Percentiles rank a stretch among this genome's conserved stretches.
phyloP scores from a whole-genome alignment of 345 rosid genomes.

The Eucalyptus sp. region DNA sequence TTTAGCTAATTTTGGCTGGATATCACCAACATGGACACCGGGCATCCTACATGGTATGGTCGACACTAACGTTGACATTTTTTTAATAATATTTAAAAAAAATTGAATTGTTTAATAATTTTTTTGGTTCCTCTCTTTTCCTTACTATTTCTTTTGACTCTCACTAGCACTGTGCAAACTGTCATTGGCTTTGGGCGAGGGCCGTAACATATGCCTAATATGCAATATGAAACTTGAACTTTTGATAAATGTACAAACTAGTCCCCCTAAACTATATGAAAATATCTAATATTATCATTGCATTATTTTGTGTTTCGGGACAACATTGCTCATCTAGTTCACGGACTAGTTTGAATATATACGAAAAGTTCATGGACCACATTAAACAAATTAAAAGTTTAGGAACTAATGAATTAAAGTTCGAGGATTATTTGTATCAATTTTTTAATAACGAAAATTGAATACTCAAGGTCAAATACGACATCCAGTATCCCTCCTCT shows the following conservation, averaged over 20 bases:
- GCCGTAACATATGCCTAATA: no score
- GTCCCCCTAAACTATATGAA: no score
- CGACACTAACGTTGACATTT: rapidly evolving
- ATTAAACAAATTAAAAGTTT: no score
- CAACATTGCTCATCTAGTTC: background rate
- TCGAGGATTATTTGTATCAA: rapidly evolving
- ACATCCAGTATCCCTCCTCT: background rate
- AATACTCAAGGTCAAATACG: background rate
- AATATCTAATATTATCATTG: no score
- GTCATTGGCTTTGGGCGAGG: rapidly evolving
- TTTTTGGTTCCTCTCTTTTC: background rate
- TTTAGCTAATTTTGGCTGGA: rapidly evolving
- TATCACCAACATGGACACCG: rapidly evolving
- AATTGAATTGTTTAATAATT: no score
- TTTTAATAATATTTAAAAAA: no score
- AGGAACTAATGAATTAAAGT: rapidly evolving
- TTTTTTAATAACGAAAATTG: no score
- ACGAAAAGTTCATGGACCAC: no score
- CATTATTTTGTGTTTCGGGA: no score
- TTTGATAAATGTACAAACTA: no score
- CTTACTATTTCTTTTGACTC: rapidly evolving
- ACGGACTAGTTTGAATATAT: rapidly evolving
- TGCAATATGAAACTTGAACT: rapidly evolving
- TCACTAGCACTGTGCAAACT: rapidly evolving
- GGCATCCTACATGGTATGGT: rapidly evolving